Evolutionary conservation across 768 basidiomycete species (phyloP), one percentile per base, ranked within the genome.

Genomic region (Dictyophora rubrovolvata): DNA sequence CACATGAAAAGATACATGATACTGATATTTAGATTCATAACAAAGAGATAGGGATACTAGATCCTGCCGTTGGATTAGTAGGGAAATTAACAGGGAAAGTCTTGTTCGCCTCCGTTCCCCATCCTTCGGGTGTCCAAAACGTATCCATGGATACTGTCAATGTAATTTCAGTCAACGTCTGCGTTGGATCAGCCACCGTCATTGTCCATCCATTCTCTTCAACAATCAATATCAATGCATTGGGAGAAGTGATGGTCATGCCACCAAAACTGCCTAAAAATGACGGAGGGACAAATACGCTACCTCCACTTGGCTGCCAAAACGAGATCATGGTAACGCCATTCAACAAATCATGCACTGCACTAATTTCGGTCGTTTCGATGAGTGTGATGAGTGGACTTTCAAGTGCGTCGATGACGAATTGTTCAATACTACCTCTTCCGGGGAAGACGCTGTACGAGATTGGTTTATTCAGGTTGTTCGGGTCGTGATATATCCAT

Each of bases 171-270:
- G 62, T 55, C 22, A 80, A 63, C 0, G 73, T 73, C 65, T 88
- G 86, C 1, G 83, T 83, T 4, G 86, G 86, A 66, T 88, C 86
- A 0, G 85, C 79, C 12, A 86, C 75, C 0, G 78, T 79, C 34
- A 88, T 62, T 21, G 70, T 71, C 36, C 77, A 73, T 1, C 72
- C 69, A 11, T 69, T 63, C 20, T 75, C 48, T 14, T 73, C 66
- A 61, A 78, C 78, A 8, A 82, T 73, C 14, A 84, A 56, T 1
- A 72, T 74, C 10, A 61, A 48, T 2, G 60, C 48, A 23, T 64
- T 49, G 28, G 64, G 48, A 18, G 63, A 17, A 0, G 53, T 59
- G 17, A 65, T 14, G 11, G 18, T 22, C 23, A 56, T 34, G 4
- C 21, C 56, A 20, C 62, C 53, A 54, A 22, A 42, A 12, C 14